phyloP scores from a whole-genome alignment of 2,329 filamentous ascomycete genomes.

The Xylaria polymorpha region DNA sequence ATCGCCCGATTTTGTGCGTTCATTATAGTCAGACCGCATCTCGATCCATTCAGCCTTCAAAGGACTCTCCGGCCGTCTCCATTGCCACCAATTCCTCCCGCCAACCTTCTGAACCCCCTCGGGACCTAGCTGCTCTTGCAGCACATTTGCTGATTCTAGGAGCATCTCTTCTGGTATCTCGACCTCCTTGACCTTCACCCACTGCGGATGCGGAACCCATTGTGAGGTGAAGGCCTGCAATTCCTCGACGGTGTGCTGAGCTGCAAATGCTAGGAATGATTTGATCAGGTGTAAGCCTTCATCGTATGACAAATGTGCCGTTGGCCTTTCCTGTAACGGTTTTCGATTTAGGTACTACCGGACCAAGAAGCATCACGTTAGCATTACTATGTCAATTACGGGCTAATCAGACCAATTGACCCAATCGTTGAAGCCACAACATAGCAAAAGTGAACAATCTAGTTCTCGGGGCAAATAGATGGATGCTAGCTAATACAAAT shows the following conservation, averaged over 20 bases:
- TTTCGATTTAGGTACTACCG: constrained; percentile 83
- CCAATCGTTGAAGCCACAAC: background rate
- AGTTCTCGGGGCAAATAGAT: background rate
- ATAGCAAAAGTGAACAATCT: background rate
- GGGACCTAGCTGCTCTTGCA: constrained; percentile 80
- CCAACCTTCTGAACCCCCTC: constrained; percentile 81
- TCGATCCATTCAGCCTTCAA: constrained; percentile 95
- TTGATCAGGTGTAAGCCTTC: constrained; percentile 90
- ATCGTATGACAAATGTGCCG: constrained; percentile 92
- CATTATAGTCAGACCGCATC: constrained; percentile 84
- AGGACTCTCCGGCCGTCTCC: constrained; percentile 74
- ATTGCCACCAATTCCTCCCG: constrained; percentile 89
- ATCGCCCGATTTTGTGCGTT: constrained; percentile 71
- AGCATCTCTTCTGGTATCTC: constrained; percentile 74
- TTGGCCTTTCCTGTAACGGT: constrained; percentile 80
- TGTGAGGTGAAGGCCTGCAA: constrained; percentile 91
- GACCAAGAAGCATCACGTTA: constrained; percentile 36
- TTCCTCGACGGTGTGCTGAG: constrained; percentile 91
- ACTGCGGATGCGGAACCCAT: constrained; percentile 89
- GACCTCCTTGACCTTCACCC: constrained; percentile 82
- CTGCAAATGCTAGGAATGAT: constrained; percentile 84
- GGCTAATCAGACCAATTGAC: background rate
- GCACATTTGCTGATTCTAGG: constrained; percentile 70
- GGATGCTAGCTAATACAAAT: background rate
- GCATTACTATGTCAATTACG: constrained; percentile 20